phyloP scores from a whole-genome alignment of 2,329 filamentous ascomycete genomes.

The Xylariales sp. region DNA sequence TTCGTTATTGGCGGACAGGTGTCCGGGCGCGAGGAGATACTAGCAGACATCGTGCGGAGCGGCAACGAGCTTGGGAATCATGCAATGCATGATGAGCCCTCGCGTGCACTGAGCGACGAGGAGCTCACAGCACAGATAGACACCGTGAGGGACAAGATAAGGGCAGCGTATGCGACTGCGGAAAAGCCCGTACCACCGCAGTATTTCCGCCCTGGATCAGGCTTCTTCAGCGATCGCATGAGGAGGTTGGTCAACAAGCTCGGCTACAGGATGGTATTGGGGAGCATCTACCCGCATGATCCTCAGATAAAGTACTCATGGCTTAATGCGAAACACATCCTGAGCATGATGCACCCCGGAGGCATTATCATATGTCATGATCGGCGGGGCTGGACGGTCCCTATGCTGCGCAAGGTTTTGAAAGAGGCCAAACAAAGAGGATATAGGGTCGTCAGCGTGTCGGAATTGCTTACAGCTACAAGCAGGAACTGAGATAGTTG shows the following conservation, averaged over 20 bases:
- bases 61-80: conserved; percentile 80
- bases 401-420: conserved; percentile 70
- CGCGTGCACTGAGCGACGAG: conserved; percentile 52
- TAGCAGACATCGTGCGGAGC: conserved; percentile 53
- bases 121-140: conserved; percentile 60
- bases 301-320: conserved; percentile 69
- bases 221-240: conserved; percentile 74
- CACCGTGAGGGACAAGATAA: conserved; percentile 46
- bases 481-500: conserved; percentile 6
- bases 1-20: conserved; percentile 84
- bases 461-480: conserved; percentile 52
- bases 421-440: conserved; percentile 66
- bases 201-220: conserved; percentile 80
- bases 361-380: conserved; percentile 86
- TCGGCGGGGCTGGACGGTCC: conserved; percentile 72
- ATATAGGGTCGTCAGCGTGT: conserved; percentile 68
- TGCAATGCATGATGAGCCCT: conserved; percentile 82
- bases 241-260: conserved; percentile 52
- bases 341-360: conserved; percentile 74
- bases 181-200: conserved; percentile 38
- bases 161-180: conserved; percentile 27
- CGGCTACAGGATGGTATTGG: conserved; percentile 71
- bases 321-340: conserved; percentile 71
- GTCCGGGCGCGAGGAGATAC: conserved; percentile 44
- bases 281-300: conserved; percentile 85